Evolutionary conservation across 495 filamentous ascomycete species (phyloP).

Genomic region (Acidomyces sp.): DNA sequence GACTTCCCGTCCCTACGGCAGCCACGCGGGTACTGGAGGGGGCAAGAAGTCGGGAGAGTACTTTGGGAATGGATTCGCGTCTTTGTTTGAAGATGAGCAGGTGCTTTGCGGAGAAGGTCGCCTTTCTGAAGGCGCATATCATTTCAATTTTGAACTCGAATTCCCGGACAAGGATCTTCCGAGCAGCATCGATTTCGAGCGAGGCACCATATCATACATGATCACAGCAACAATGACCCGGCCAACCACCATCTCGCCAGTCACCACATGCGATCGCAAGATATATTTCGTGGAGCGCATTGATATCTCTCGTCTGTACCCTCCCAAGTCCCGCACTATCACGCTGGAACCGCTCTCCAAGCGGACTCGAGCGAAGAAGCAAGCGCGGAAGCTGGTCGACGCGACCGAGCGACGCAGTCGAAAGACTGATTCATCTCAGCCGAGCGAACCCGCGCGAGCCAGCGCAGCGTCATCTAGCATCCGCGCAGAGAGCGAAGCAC

Average conservation of each 20-base stretch:
- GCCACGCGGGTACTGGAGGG: slow-evolving; percentile 38
- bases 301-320: slow-evolving; percentile 40
- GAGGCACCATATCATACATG: slow-evolving; percentile 82
- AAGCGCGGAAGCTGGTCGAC: slow-evolving; percentile 19
- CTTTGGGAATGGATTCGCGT: slow-evolving; percentile 68
- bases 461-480: slow-evolving; percentile 9
- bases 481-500: background rate
- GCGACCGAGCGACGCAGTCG: slow-evolving; percentile 4
- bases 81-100: slow-evolving; percentile 80
- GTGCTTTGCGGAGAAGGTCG: slow-evolving; percentile 83
- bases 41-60: slow-evolving; percentile 52
- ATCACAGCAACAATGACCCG: slow-evolving; percentile 80
- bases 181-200: slow-evolving; percentile 93
- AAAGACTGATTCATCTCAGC: background rate
- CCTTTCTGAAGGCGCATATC: slow-evolving; percentile 71
- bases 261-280: slow-evolving; percentile 62
- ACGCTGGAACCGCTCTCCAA: slow-evolving; percentile 62
- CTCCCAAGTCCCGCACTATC: slow-evolving; percentile 57
- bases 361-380: slow-evolving; percentile 36
- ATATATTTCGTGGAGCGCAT: slow-evolving; percentile 61
- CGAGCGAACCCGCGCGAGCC: slow-evolving; percentile 6
- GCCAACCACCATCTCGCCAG: slow-evolving; percentile 74
- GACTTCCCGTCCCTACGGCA: slow-evolving; percentile 29
- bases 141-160: slow-evolving; percentile 82
- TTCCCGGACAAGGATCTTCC: slow-evolving; percentile 69